Conservation (phyloP, 2,329 filamentous ascomycete genomes). For the Xylaria sp. region DNA sequence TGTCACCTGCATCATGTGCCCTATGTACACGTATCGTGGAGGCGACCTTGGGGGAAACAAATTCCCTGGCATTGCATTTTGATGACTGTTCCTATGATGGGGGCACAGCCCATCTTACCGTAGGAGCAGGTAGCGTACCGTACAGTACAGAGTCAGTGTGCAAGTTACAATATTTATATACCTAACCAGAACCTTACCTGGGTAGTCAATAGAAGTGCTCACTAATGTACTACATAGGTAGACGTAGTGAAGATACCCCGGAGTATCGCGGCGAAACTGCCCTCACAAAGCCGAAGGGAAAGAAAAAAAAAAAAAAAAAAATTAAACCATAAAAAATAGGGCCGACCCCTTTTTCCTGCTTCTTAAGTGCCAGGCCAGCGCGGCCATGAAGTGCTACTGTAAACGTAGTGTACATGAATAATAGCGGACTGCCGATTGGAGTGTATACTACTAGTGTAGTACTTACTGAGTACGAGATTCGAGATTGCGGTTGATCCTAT, state of each 20-base stretch:
- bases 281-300: not conserved
- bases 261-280: conserved; percentile 26
- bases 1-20: conserved; percentile 34
- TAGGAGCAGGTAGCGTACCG: not conserved
- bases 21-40: conserved; percentile 9
- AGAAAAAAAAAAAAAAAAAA: not conserved
- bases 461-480: conserved; percentile 13
- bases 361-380: conserved; percentile 14
- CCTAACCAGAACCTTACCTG: not conserved
- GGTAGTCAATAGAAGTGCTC: no score
- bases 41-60: conserved; percentile 12
- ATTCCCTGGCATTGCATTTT: conserved; percentile 18
- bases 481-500: conserved; percentile 27
- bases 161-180: not conserved
- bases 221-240: no score
- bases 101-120: not conserved
- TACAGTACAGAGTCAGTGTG: not conserved
- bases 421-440: conserved; percentile 12
- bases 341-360: conserved; percentile 33
- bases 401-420: conserved; percentile 23
- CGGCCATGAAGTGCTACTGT: conserved; percentile 14
- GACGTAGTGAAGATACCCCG: not conserved
- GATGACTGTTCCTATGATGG: conserved; percentile 32
- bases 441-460: not conserved
- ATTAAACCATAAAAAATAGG: conserved; percentile 22